Evolutionary conservation across 2,329 filamentous ascomycete species (phyloP).

Genomic region (Cytospora piceicola): DNA sequence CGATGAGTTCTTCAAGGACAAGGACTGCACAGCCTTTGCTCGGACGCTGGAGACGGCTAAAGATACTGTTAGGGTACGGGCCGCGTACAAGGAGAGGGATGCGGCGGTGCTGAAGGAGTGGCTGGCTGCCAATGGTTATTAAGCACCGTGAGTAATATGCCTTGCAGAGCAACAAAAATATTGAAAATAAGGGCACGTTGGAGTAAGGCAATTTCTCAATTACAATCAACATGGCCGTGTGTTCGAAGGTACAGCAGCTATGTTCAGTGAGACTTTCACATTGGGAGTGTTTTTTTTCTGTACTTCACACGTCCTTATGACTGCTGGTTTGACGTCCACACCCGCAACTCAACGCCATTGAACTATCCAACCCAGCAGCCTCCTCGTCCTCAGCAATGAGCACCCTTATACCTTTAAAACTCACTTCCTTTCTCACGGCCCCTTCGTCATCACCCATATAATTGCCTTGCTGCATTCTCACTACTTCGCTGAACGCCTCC

Average conservation of each 20-base stretch:
- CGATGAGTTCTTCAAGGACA: conserved; percentile 79
- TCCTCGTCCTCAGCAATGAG: conserved; percentile 25
- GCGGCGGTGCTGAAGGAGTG: conserved; percentile 74
- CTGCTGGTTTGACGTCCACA: not conserved
- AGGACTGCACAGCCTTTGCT: conserved; percentile 85
- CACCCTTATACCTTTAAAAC: conserved; percentile 27
- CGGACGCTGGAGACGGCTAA: conserved; percentile 82
- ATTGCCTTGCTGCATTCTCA: conserved; percentile 38
- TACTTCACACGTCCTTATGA: not conserved
- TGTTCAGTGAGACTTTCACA: not conserved
- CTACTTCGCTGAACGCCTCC: conserved; percentile 36
- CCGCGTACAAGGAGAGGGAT: conserved; percentile 81
- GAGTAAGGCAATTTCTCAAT: not conserved
- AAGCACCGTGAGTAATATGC: not conserved
- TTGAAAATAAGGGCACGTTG: not conserved
- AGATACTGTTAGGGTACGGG: conserved; percentile 83
- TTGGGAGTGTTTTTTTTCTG: not conserved
- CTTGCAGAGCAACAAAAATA: not conserved
- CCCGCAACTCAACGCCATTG: conserved; percentile 6
- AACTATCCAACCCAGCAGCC: not conserved
- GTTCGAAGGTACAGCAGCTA: not conserved
- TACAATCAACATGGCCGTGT: not conserved
- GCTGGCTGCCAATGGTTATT: conserved; percentile 61
- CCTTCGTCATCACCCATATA: conserved; percentile 36
- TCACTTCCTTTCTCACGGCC: conserved; percentile 33